Conservation (phyloP, 1,284 basidiomycete genomes). For the Cryptococcus sp. region DNA sequence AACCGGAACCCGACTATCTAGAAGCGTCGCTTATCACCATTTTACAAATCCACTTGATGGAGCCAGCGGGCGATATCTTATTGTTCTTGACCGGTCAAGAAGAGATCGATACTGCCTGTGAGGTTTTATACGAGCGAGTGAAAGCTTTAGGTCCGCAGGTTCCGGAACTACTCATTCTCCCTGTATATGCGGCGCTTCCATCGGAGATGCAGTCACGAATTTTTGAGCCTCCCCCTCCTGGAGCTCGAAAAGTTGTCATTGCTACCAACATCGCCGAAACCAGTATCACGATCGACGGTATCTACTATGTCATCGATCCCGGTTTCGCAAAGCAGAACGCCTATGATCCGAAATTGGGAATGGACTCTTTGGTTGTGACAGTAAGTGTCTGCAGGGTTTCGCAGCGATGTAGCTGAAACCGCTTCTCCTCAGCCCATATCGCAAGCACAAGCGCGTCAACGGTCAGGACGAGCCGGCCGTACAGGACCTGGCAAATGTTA, state of each 20-base stretch:
- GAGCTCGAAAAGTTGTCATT: slow-evolving; percentile 94
- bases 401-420: background rate
- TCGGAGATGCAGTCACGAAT: slow-evolving; percentile 97
- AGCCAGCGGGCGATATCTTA: slow-evolving; percentile 93
- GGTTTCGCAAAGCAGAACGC: slow-evolving; percentile 99
- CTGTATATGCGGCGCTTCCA: slow-evolving; percentile 95
- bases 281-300: slow-evolving; percentile 94
- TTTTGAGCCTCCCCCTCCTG: slow-evolving; percentile 96
- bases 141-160: slow-evolving; percentile 96
- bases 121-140: slow-evolving; percentile 97
- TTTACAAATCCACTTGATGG: slow-evolving; percentile 98
- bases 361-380: slow-evolving; percentile 98
- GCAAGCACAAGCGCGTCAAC: slow-evolving; percentile 94
- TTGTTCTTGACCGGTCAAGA: slow-evolving; percentile 98
- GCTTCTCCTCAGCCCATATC: slow-evolving; percentile 73
- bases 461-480: slow-evolving; percentile 91
- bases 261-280: slow-evolving; percentile 99
- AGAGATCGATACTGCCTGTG: slow-evolving; percentile 96
- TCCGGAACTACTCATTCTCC: slow-evolving; percentile 92
- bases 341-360: slow-evolving; percentile 93
- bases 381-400: slow-evolving; percentile 34
- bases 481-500: slow-evolving; percentile 99
- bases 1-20: slow-evolving; percentile 97
- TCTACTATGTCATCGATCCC: slow-evolving; percentile 98
- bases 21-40: slow-evolving; percentile 97